A percentile compares a stretch with the other conserved stretches of the same genome.
Conservation (phyloP, 2,329 filamentous ascomycete species). For the Albophoma yamanashiensis region DNA sequence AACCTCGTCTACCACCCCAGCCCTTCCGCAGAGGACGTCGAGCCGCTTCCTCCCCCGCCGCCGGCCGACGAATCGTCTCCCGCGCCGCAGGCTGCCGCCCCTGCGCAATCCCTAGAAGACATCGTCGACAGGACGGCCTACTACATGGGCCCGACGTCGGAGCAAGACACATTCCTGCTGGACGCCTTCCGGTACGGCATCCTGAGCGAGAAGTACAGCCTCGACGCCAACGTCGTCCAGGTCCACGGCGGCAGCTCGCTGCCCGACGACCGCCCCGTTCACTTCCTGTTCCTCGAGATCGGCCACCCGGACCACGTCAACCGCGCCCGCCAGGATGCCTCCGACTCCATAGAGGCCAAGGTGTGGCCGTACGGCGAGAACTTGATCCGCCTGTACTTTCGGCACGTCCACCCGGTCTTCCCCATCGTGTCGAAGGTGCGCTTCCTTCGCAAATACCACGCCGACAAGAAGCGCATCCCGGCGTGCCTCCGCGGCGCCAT, state of each 20-base stretch:
- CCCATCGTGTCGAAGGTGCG: constrained; percentile 32
- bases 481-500: constrained; percentile 32
- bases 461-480: constrained; percentile 26
- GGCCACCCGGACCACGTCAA: constrained; percentile 33
- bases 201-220: constrained; percentile 29
- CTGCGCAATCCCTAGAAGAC: constrained; percentile 29
- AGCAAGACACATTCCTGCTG: constrained; percentile 35
- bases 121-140: constrained; percentile 29
- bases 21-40: neutral
- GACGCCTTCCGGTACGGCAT: constrained; percentile 35
- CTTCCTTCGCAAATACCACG: constrained; percentile 27
- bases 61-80: neutral
- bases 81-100: neutral
- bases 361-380: constrained; percentile 28
- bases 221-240: constrained; percentile 33
- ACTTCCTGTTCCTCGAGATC: constrained; percentile 33
- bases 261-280: constrained; percentile 27
- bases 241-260: constrained; percentile 24
- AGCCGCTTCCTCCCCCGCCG: neutral
- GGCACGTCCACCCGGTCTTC: constrained; percentile 31
- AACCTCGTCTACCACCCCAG: constrained; percentile 7
- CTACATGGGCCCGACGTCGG: constrained; percentile 31
- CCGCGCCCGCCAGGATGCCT: constrained; percentile 22
- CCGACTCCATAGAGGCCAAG: constrained; percentile 29
- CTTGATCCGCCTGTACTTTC: constrained; percentile 33